Evolutionary conservation across 306 rosid genomes (phyloP).

Genomic region (Lathyrus oleraceus): DNA sequence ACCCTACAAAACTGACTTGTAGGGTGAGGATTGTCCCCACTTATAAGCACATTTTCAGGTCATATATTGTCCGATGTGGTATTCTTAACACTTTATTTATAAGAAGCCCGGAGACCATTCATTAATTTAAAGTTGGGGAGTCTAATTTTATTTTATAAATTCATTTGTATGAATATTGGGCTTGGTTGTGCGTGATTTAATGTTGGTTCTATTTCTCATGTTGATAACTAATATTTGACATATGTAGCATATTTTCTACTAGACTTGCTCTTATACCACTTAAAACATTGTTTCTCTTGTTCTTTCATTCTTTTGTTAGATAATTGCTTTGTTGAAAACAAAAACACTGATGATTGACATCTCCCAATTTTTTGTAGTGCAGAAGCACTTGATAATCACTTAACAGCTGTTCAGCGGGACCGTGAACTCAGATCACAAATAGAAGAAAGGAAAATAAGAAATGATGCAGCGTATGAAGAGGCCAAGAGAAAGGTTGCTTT

Average conservation of each 20-base stretch:
- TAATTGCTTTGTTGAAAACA: constrained; percentile 17
- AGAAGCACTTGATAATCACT: constrained; percentile 85
- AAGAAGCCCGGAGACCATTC: neutral
- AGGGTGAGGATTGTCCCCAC: too few species aligned
- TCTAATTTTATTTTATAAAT: constrained; percentile 32
- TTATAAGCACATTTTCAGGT: too few species aligned
- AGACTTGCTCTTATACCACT: neutral
- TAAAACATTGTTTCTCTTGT: neutral
- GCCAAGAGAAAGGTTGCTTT: constrained; percentile 81
- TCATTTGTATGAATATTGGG: constrained; percentile 27
- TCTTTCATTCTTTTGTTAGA: constrained; percentile 11
- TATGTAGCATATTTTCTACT: constrained; percentile 10
- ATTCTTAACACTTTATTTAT: neutral
- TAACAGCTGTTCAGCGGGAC: constrained; percentile 78
- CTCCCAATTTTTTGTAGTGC: constrained; percentile 58
- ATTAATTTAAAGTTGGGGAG: constrained; percentile 20
- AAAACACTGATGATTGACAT: constrained; percentile 37
- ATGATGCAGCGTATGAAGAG: constrained; percentile 87
- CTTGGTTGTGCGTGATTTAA: constrained; percentile 14
- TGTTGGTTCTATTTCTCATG: constrained; percentile 24
- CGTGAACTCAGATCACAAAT: constrained; percentile 84
- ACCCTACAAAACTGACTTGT: too few species aligned
- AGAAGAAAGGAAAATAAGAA: constrained; percentile 88
- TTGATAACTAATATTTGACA: constrained; percentile 18
- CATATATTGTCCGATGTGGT: too few species aligned